Evolutionary conservation across 352 stramenopile genomes (phyloP).

Genomic region (Phytopythium delawarense): DNA sequence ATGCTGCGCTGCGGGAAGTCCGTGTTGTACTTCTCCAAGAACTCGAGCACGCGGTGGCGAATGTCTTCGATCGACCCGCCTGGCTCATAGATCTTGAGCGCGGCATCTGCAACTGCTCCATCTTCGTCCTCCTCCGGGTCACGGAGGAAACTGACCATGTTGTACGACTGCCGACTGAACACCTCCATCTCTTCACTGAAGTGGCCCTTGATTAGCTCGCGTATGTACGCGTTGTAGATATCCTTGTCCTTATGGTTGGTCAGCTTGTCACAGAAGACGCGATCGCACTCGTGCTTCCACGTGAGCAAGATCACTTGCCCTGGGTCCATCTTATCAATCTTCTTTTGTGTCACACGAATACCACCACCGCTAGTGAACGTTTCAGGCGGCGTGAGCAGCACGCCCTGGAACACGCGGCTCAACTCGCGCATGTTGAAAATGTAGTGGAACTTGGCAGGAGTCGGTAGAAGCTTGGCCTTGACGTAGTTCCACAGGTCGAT

Average conservation of each 20-base stretch:
- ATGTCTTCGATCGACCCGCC: slow-evolving; percentile 92
- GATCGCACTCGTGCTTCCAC: slow-evolving; percentile 98
- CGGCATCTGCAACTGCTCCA: slow-evolving; percentile 90
- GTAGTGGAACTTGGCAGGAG: slow-evolving; percentile 98
- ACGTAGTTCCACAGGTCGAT: slow-evolving; percentile 97
- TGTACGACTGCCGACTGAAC: slow-evolving; percentile 71
- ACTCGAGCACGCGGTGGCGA: slow-evolving; percentile 89
- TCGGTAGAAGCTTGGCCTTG: slow-evolving; percentile 97
- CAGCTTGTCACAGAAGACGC: slow-evolving; percentile 98
- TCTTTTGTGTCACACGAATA: slow-evolving; percentile 78
- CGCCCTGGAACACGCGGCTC: slow-evolving; percentile 96
- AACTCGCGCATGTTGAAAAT: slow-evolving; percentile 99
- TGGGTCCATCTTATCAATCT: slow-evolving; percentile 87
- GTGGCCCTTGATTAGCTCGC: slow-evolving; percentile 86
- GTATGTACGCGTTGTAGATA: slow-evolving; percentile 91
- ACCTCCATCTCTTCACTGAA: slow-evolving; percentile 88
- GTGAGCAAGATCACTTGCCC: slow-evolving; percentile 91
- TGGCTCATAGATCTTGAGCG: slow-evolving; percentile 97
- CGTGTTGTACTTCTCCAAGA: slow-evolving; percentile 97
- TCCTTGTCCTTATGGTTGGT: slow-evolving; percentile 97
- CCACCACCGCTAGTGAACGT: slow-evolving; percentile 92
- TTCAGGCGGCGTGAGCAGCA: slow-evolving; percentile 94
- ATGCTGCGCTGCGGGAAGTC: slow-evolving; percentile 96
- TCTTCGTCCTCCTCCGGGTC: slow-evolving; percentile 97
- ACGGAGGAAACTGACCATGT: slow-evolving; percentile 98